phyloP scores from a whole-genome alignment of 116 monocot genomes.

The Cymodocea nodosa region DNA sequence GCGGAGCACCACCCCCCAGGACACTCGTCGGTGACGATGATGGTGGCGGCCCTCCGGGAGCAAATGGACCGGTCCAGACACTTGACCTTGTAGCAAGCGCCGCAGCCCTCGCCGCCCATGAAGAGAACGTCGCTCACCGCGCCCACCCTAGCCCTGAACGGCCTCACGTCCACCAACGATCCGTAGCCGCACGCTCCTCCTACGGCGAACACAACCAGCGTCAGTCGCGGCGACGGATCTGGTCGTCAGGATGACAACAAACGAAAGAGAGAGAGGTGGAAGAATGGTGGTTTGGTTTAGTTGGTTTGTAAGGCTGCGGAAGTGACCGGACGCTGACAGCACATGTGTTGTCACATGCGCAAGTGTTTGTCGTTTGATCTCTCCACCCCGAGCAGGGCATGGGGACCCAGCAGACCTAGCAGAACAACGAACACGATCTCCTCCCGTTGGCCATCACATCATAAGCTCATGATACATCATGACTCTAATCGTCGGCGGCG shows the following conservation, averaged over 20 bases:
- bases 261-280: too few relatives aligned
- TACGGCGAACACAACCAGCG: constrained; percentile 3
- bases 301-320: neutral
- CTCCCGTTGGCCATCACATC: too few relatives aligned
- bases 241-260: too few relatives aligned
- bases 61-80: constrained; percentile 60
- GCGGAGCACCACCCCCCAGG: constrained; percentile 78
- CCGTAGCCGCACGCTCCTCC: constrained; percentile 97
- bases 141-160: constrained; percentile 60
- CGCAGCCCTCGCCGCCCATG: constrained; percentile 76
- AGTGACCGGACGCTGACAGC: neutral
- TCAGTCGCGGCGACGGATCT: too few relatives aligned
- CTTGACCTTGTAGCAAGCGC: constrained; percentile 93
- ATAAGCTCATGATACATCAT: too few relatives aligned
- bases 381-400: too few relatives aligned
- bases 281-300: neutral
- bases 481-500: too few relatives aligned
- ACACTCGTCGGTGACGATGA: constrained; percentile 92
- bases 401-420: too few relatives aligned
- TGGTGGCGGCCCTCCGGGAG: constrained; percentile 74
- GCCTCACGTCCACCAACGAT: constrained; percentile 78
- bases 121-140: constrained; percentile 92
- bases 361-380: neutral
- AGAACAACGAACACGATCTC: too few relatives aligned
- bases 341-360: neutral